A percentile compares a stretch with the other conserved stretches of the same genome.
Evolutionary conservation across 345 rosid genomes (phyloP).

Genomic region (Boechera divaricarpa): DNA sequence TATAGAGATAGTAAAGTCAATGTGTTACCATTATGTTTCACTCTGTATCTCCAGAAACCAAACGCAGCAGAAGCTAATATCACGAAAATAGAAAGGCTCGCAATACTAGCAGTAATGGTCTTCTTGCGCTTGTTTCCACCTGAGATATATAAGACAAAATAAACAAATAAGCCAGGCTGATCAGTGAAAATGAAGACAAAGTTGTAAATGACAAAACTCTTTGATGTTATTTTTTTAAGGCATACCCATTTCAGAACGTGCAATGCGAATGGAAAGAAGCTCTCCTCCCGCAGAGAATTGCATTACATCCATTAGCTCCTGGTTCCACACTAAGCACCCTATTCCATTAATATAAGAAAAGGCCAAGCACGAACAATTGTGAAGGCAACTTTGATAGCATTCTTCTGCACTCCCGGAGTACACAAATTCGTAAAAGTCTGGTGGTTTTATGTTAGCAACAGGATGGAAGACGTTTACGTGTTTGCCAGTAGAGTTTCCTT

Average conservation of each 20-base stretch:
- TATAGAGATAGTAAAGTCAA: too few relatives aligned
- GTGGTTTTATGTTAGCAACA: slow-evolving; percentile 24
- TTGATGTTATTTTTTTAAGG: too few relatives aligned
- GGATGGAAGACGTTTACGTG: slow-evolving; percentile 12
- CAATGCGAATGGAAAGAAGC: slow-evolving; percentile 27
- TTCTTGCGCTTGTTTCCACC: slow-evolving; percentile 32
- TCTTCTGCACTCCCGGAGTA: not conserved
- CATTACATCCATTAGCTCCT: slow-evolving; percentile 12
- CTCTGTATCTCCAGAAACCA: slow-evolving; percentile 22
- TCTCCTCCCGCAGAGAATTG: slow-evolving; percentile 9
- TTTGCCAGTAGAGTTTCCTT: slow-evolving; percentile 12
- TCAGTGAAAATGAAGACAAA: not conserved
- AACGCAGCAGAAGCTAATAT: not conserved
- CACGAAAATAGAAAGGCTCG: slow-evolving; percentile 26
- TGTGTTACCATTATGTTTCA: slow-evolving; percentile 21
- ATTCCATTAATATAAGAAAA: slow-evolving; percentile 17
- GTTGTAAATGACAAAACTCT: not conserved
- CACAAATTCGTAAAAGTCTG: slow-evolving; percentile 24
- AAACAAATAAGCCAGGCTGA: not conserved
- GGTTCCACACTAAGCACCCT: slow-evolving; percentile 33
- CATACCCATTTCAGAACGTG: slow-evolving; percentile 22
- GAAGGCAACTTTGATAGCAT: slow-evolving; percentile 17
- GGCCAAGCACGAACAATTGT: slow-evolving; percentile 41
- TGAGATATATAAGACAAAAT: not conserved
- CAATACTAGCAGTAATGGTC: not conserved